phyloP scores from a whole-genome alignment of 495 filamentous ascomycete genomes.

The Letharia lupina region DNA sequence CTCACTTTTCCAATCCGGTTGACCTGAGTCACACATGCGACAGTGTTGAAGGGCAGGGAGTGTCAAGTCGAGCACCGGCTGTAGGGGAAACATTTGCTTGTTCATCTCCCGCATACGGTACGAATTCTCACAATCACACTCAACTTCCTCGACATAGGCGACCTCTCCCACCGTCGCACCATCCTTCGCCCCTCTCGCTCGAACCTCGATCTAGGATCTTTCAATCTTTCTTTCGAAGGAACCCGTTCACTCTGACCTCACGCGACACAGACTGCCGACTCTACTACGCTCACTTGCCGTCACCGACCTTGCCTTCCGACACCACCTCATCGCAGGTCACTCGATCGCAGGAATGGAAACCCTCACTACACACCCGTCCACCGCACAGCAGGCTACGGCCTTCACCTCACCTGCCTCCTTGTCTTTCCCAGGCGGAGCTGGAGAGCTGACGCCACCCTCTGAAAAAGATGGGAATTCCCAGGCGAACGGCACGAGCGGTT shows the following conservation, averaged over 20 bases:
- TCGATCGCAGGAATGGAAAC: conserved; percentile 60
- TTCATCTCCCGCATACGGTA: conserved; percentile 87
- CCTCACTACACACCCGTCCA: conserved; percentile 82
- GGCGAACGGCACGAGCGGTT: conserved; percentile 40
- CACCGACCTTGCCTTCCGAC: conserved; percentile 12
- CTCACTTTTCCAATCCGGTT: not conserved
- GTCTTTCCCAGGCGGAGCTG: conserved; percentile 77
- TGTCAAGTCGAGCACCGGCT: conserved; percentile 29
- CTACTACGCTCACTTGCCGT: conserved; percentile 15
- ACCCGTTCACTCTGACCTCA: conserved; percentile 19
- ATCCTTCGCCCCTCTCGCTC: not conserved
- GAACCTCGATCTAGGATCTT: conserved; percentile 19
- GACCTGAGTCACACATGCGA: conserved; percentile 8
- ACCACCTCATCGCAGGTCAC: conserved; percentile 27
- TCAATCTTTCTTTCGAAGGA: not conserved
- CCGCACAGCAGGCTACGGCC: conserved; percentile 79
- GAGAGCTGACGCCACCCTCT: conserved; percentile 70
- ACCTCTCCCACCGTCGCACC: conserved; percentile 16
- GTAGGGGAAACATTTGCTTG: conserved; percentile 98
- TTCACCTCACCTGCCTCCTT: conserved; percentile 84
- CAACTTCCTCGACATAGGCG: conserved; percentile 15
- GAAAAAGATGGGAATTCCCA: conserved; percentile 50
- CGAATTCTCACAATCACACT: conserved; percentile 34
- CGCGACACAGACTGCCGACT: conserved; percentile 22
- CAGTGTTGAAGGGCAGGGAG: conserved; percentile 10